phyloP scores from a whole-genome alignment of 1,284 basidiomycete genomes.

The Tilletia horrida region DNA sequence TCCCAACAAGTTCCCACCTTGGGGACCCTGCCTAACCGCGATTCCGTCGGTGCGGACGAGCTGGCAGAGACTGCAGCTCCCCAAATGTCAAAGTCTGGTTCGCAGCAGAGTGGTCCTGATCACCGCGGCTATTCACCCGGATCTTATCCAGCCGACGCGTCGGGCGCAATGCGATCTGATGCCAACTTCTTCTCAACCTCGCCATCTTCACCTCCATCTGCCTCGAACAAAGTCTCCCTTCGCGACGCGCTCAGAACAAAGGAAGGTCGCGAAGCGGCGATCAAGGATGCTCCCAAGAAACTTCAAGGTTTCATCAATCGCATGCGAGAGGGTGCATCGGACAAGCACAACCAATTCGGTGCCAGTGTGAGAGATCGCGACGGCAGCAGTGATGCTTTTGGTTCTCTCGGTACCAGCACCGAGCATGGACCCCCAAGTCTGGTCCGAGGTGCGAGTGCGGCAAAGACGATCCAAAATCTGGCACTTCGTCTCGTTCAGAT shows the following conservation, averaged over 20 bases:
- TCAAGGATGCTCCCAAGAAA: constrained; percentile 51
- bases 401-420: background rate
- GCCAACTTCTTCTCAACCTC: constrained; percentile 9
- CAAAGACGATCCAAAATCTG: constrained; percentile 25
- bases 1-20: constrained; percentile 12
- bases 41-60: constrained; percentile 18
- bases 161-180: background rate
- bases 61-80: background rate
- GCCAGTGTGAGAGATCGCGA: background rate
- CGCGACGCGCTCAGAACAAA: constrained; percentile 41
- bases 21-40: background rate
- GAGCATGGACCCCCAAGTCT: constrained; percentile 3
- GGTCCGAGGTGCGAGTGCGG: constrained; percentile 16
- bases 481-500: constrained; percentile 29
- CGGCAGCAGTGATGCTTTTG: background rate
- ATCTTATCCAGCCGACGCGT: background rate
- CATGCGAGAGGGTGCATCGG: constrained; percentile 43
- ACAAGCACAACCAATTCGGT: constrained; percentile 3
- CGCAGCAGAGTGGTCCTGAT: background rate
- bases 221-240: constrained; percentile 26
- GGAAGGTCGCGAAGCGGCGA: constrained; percentile 47
- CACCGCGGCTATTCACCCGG: background rate
- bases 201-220: background rate
- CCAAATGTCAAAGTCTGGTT: background rate
- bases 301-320: constrained; percentile 47